phyloP scores from a whole-genome alignment of 2,329 filamentous ascomycete species.

The Geosmithia morbida region DNA sequence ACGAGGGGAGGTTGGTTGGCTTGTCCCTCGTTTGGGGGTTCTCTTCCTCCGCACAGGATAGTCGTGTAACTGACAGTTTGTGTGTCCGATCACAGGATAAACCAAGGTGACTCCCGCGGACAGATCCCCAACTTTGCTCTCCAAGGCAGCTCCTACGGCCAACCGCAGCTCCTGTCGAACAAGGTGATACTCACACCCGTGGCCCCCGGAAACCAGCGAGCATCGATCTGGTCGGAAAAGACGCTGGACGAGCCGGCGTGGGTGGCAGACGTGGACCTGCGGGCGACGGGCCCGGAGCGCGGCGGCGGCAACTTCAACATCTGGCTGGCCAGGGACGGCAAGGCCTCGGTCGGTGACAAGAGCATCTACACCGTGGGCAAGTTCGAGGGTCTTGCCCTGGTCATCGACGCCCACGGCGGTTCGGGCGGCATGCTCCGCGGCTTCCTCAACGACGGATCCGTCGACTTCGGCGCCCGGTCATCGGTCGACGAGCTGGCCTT shows the following conservation, averaged over 20 bases:
- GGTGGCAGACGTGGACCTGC: conserved; percentile 75
- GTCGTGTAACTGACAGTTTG: not conserved
- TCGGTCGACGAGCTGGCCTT: conserved; percentile 79
- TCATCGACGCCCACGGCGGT: conserved; percentile 73
- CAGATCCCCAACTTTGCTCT: conserved; percentile 40
- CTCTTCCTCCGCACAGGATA: not conserved
- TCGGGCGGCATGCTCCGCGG: conserved; percentile 68
- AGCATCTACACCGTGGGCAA: conserved; percentile 74
- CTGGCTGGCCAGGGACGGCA: conserved; percentile 69
- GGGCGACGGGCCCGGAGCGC: conserved; percentile 71
- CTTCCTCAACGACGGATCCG: conserved; percentile 83
- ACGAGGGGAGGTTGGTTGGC: conserved; percentile 40
- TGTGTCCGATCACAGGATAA: conserved; percentile 42
- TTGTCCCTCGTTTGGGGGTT: not conserved
- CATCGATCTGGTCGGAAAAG: conserved; percentile 65
- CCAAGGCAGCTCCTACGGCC: conserved; percentile 30
- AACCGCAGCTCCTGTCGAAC: conserved; percentile 63
- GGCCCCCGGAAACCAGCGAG: conserved; percentile 71
- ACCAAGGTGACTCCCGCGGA: conserved; percentile 35
- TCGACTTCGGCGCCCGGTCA: conserved; percentile 62
- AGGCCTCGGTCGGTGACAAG: conserved; percentile 47
- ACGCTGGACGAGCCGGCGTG: conserved; percentile 53
- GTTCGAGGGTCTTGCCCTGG: conserved; percentile 83
- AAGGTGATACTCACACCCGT: conserved; percentile 84
- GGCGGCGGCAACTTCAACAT: conserved; percentile 83